A percentile compares a stretch with the other conserved stretches of the same genome.
Conservation (phyloP, 192 early-diverging fungal species). For the Kickxella alabastrina region DNA sequence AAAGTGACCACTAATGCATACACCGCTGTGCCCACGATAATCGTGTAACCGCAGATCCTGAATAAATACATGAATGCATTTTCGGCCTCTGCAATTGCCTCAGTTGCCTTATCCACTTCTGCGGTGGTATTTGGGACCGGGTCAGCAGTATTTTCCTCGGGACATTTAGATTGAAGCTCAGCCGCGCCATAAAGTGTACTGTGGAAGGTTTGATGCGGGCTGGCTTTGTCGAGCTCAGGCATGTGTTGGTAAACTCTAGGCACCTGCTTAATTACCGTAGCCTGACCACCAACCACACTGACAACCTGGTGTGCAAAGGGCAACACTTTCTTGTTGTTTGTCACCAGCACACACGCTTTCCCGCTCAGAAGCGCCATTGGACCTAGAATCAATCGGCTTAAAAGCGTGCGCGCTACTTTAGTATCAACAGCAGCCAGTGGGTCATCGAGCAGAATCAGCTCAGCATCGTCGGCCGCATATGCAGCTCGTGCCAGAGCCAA, state of each 20-base stretch:
- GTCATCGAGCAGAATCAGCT: constrained; percentile 76
- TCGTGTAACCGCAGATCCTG: constrained; percentile 3
- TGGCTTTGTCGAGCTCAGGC: too few relatives aligned
- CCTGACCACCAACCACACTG: background rate
- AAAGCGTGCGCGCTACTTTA: constrained; percentile 55
- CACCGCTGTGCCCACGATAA: background rate
- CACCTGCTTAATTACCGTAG: background rate
- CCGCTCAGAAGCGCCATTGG: constrained; percentile 38
- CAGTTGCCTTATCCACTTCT: background rate
- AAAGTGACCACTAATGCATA: background rate
- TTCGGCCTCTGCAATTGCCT: background rate
- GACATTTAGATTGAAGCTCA: too few relatives aligned
- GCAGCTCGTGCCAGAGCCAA: constrained; percentile 72
- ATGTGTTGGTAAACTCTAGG: too few relatives aligned
- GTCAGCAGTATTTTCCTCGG: too few relatives aligned
- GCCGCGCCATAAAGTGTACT: too few relatives aligned
- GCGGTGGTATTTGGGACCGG: too few relatives aligned
- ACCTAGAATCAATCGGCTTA: constrained; percentile 52
- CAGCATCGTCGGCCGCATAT: constrained; percentile 55
- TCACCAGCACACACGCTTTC: constrained; percentile 79
- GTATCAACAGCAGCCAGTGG: constrained; percentile 79
- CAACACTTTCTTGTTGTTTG: constrained; percentile 13
- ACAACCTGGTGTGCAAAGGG: constrained; percentile 7
- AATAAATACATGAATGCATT: constrained; percentile 9
- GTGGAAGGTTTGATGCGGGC: too few relatives aligned